Evolutionary conservation across 495 filamentous ascomycete genomes (phyloP), one percentile per base, ranked within the genome.

Genomic region (Podospora tetraspora): DNA sequence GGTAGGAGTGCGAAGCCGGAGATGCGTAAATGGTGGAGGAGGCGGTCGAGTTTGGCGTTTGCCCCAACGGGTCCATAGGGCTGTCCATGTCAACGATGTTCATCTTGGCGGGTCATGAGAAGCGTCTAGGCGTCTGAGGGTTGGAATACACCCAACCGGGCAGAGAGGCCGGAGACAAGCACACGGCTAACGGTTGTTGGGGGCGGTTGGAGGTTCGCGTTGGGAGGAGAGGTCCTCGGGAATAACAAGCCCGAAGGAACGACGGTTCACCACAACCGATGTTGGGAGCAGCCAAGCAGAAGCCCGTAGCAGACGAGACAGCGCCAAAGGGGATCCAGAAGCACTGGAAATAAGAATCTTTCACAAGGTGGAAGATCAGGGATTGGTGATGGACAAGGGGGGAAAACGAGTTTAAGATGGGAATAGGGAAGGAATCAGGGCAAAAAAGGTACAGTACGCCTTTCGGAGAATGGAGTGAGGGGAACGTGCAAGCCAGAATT

Each of bases 11-110:
- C 25, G 3, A 43, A 21, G 19, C 62, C 68, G 79, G 73, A 22
- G 79, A 78, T 19, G 77, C 74, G 71, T 79, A 83, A 57, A 83
- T 75, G 63, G 80, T 82, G 58, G 62, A 66, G 8, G 69, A 57
- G 24, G 62, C 72, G 21, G 69, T 72, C 66, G 78, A 79, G 63
- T 68, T 77, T 64, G 78, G 78, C 22, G 74, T 77, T 58, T 59
- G 65, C 43, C 16, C 43, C 43, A 19, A 52, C 43, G 19, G 43
- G 32, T 60, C 66, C 63, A 59, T 61, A 19, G 57, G 57, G 27
- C 62, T 69, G 60, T 70, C 68, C 63, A 63, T 61, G 52, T 62
- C 59, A 34, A 62, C 29, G 59, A 29, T 63, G 57, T 64, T 57
- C 58, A 69, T 65, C 56, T 67, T 67, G 66, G 66, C 66, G 62